Base-by-base conservation (phyloP, 192 early-diverging fungal genomes). In the Coemansia sp. region DNA sequence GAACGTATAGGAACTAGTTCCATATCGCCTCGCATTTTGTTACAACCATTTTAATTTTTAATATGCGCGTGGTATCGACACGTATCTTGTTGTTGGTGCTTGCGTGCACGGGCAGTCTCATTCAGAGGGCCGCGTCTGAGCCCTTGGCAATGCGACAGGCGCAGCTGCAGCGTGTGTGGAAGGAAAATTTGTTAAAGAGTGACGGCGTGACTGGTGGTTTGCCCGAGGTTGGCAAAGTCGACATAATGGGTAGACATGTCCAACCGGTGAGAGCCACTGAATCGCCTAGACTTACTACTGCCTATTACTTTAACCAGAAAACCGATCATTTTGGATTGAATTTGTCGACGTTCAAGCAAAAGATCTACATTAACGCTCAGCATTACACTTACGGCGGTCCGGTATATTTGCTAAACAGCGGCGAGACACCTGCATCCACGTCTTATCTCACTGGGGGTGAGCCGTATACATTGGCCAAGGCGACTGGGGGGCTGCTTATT, bases 401-500 rank as follows among this genome's bases (percentile, higher is more conserved):
- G 10, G 49, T 86, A 5, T 84, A 81, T 41, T 62, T 85, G 70
- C 72, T 85, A 42, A 79, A 80, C 31, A 80, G 78, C 62, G 83
- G 83, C 41, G 83, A 85, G n/a, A 80, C 83, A 2, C 78, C 83
- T 7, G 83, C 83, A 57, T 85, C 78, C 5, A 52, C 77, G 18
- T 74, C 78, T 11, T 85, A 80, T 62, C 64, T 85, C 49, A 34
- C 52, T 13, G 75, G 63, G 3, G 83, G 83, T 4, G 75, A 85
- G 72, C 83, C 83, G 12, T 71, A 78, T 54, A 79, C 81, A 33
- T 49, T 92, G 47, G 87, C 89, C 12, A 84, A 89, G 70, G 83
- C 75, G 5, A 88, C 87, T 4, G 77, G 84, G 29, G 92, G 87
- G 1, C 68, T 91, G 24, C 67, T 92, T 1, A 78, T 92, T 4